Evolutionary conservation across 2,329 filamentous ascomycete species (phyloP), one percentile per base, ranked within the genome.

Genomic region (Aureobasidium sp.): DNA sequence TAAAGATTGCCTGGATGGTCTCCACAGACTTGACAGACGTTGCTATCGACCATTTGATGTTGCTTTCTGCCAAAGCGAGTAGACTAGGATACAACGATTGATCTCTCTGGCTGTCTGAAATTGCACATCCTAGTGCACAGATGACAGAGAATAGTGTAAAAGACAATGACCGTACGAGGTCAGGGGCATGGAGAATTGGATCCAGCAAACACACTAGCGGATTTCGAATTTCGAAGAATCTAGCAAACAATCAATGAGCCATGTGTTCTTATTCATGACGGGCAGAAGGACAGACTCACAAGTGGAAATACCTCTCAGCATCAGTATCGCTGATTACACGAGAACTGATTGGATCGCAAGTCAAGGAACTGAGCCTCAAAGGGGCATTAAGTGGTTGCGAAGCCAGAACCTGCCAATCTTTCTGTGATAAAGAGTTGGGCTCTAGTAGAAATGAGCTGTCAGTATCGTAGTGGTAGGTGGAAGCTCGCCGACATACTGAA

Each of bases 41-140:
- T 40, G 58, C 58, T 29, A 61, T 61, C 29, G 58, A 61, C 58
- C 58, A 61, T 40, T 33, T 61, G 45, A 61, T 61, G 33, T 61
- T 61, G 18, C 43, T 38, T 15, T 61, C 43, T 15, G 58, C 58
- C 40, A 61, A 16, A 18, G 45, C 58, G 25, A 50, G 31, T 8
- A 61, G 45, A 50, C 31, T 27, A 38, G 58, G 58, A n/a, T 61
- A 61, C 23, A 61, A 40, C 20, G 36, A 18, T n/a, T 45, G 20
- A 18, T 61, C 58, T 48, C 58, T 31, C 4, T 47, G 43, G 6
- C 3, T 25, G 11, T 61, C 27, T 2, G 58, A 48, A 3, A 61
- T 31, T 4, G 58, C 58, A n/a, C 58, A 61, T 7, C 58, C 58
- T 20, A 61, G 27, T 43, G 58, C 58, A 25, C 58, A 61, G 23